These are phyloP conservation scores for Penicillium sclerotigenum DNA, from an alignment of 2,329 filamentous ascomycete genomes.

Conservation along the genomic window DNA sequence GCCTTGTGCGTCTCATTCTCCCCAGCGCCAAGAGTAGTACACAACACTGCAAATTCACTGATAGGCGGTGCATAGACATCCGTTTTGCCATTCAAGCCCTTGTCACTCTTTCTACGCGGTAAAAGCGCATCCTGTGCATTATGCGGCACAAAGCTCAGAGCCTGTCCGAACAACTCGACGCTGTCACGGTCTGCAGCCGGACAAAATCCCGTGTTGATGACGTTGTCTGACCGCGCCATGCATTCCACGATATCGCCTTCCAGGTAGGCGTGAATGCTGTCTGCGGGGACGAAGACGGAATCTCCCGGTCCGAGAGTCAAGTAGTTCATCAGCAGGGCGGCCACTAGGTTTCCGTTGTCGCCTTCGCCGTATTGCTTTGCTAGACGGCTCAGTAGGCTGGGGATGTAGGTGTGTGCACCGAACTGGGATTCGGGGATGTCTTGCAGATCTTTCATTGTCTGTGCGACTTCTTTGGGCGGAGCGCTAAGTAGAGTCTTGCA, in stretches of 20 bases:
- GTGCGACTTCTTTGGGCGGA: conserved; percentile 52
- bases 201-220: conserved; percentile 72
- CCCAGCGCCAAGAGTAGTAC: conserved; percentile 54
- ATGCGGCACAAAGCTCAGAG: conserved; percentile 64
- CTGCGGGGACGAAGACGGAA: conserved; percentile 67
- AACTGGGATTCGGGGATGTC: conserved; percentile 50
- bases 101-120: conserved; percentile 47
- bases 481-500: conserved; percentile 54
- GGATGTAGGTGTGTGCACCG: conserved; percentile 57
- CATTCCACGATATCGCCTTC: conserved; percentile 73
- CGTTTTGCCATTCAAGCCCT: conserved; percentile 59
- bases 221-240: conserved; percentile 73
- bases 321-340: conserved; percentile 72
- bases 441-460: conserved; percentile 53
- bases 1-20: conserved; percentile 58
- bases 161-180: conserved; percentile 60
- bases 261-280: conserved; percentile 72
- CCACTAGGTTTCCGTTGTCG: conserved; percentile 68
- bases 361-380: conserved; percentile 60
- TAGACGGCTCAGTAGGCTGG: conserved; percentile 62
- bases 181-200: conserved; percentile 62
- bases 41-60: conserved; percentile 69
- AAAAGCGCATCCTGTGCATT: conserved; percentile 56
- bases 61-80: conserved; percentile 64
- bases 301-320: conserved; percentile 63